Conservation (phyloP, 306 rosid species). For the Pyrus betulifolia region DNA sequence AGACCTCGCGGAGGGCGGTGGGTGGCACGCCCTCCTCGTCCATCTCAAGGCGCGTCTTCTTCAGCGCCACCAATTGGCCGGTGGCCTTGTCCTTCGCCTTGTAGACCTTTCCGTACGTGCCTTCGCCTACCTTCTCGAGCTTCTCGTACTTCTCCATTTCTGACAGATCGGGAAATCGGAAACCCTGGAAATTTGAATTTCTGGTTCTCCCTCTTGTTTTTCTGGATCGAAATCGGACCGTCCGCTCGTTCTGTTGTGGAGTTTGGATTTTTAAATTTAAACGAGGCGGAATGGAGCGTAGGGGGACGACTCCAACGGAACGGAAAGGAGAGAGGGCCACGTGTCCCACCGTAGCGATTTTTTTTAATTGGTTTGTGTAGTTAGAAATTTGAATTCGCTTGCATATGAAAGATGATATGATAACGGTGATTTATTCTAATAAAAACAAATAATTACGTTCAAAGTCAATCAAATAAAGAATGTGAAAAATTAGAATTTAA, state of each 20-base stretch:
- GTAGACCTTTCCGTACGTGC: conserved; percentile 93
- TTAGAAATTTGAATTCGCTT: no score
- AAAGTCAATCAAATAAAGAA: no score
- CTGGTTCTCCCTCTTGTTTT: neutral
- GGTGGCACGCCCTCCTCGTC: conserved; percentile 99
- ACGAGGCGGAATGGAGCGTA: neutral
- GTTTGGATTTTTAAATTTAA: neutral
- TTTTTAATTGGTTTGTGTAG: no score
- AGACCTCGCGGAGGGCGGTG: conserved; percentile 83
- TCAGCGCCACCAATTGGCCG: conserved; percentile 77
- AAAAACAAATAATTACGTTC: no score
- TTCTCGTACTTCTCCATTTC: conserved; percentile 94
- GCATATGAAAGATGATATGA: no score
- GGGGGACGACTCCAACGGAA: neutral
- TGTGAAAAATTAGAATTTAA: no score
- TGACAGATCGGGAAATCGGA: neutral
- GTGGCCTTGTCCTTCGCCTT: conserved; percentile 72
- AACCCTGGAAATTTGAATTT: conserved; percentile 5
- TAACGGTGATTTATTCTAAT: no score
- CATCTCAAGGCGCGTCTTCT: conserved; percentile 88
- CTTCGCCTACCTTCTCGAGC: conserved; percentile 95
- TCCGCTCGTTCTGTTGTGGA: neutral
- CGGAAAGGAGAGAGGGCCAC: neutral
- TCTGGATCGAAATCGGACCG: neutral
- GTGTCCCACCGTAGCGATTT: neutral